phyloP scores from a whole-genome alignment of 2,329 filamentous ascomycete species.

The Penicillium sp. region DNA sequence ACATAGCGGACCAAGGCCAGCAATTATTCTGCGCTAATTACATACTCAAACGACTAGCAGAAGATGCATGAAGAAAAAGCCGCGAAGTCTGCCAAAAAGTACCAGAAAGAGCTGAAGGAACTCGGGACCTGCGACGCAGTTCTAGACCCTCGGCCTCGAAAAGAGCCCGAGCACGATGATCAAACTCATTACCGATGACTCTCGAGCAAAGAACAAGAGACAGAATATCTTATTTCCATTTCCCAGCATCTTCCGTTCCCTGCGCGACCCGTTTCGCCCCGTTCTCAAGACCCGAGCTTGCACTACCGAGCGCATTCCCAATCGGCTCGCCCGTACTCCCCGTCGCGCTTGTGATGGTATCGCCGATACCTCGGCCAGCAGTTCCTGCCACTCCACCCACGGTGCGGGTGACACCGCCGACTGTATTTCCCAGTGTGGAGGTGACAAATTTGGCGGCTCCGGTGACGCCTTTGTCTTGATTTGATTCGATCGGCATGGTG shows the following conservation, averaged over 20 bases:
- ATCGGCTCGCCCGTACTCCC: conserved; percentile 56
- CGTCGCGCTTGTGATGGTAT: conserved; percentile 55
- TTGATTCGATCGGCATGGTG: conserved; percentile 18
- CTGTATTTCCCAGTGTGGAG: conserved; percentile 55
- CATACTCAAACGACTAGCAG: background rate
- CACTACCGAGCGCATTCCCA: conserved; percentile 54
- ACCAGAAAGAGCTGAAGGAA: background rate
- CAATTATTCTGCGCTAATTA: background rate
- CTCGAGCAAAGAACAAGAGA: background rate
- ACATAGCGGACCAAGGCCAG: background rate
- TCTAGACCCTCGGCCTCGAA: background rate
- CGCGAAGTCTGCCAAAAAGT: background rate
- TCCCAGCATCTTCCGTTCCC: conserved; percentile 58
- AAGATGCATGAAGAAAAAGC: background rate
- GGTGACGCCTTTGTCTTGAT: conserved; percentile 44
- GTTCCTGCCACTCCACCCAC: conserved; percentile 56
- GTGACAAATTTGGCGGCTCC: conserved; percentile 56
- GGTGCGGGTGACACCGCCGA: conserved; percentile 54
- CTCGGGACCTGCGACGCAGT: background rate
- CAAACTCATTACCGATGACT: background rate
- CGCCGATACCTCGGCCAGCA: conserved; percentile 56
- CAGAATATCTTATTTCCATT: conserved; percentile 45
- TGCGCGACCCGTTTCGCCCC: conserved; percentile 51
- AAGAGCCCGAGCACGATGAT: background rate
- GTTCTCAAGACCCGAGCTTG: conserved; percentile 55